Percentiles rank a stretch among this genome's conserved stretches.
Conservation (phyloP, 2,329 filamentous ascomycete genomes). For the Stagonosporopsis tanaceti region DNA sequence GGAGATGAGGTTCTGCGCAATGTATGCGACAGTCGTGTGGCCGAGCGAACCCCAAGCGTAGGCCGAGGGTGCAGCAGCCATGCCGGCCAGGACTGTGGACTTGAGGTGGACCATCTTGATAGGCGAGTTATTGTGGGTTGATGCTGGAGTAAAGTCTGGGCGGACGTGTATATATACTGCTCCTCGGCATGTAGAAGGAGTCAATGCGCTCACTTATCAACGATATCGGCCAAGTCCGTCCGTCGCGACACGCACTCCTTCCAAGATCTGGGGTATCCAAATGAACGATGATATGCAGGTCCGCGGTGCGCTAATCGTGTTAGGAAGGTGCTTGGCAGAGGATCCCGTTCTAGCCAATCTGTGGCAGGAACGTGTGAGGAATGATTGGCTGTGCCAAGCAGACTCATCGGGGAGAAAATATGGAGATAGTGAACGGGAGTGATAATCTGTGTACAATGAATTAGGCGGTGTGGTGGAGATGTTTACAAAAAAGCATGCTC, state of each 20-base stretch:
- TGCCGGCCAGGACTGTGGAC: slow-evolving; percentile 32
- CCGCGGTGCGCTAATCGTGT: slow-evolving; percentile 33
- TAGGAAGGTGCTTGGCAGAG: slow-evolving; percentile 34
- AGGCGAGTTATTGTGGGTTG: not conserved
- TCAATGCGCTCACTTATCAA: slow-evolving; percentile 22
- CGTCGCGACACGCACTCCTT: slow-evolving; percentile 28
- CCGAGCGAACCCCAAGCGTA: slow-evolving; percentile 62
- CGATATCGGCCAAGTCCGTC: slow-evolving; percentile 42
- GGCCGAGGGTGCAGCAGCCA: slow-evolving; percentile 34
- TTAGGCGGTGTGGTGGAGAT: not conserved
- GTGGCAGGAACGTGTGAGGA: slow-evolving; percentile 18
- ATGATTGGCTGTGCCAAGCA: slow-evolving; percentile 16
- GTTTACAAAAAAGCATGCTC: slow-evolving; percentile 1
- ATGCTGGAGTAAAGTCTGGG: slow-evolving; percentile 2
- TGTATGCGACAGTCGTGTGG: slow-evolving; percentile 63
- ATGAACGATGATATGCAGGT: slow-evolving; percentile 23
- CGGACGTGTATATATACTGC: slow-evolving; percentile 17
- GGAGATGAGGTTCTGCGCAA: slow-evolving; percentile 60
- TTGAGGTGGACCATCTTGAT: slow-evolving; percentile 36
- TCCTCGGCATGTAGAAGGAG: not conserved
- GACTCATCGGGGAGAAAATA: slow-evolving; percentile 18
- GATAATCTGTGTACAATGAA: not conserved
- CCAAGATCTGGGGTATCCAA: slow-evolving; percentile 21
- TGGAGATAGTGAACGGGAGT: slow-evolving; percentile 18
- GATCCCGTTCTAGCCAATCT: slow-evolving; percentile 11